Evolutionary conservation across 345 rosid species (phyloP), one percentile per base, ranked within the genome.

Genomic region (Lepidium didymum): DNA sequence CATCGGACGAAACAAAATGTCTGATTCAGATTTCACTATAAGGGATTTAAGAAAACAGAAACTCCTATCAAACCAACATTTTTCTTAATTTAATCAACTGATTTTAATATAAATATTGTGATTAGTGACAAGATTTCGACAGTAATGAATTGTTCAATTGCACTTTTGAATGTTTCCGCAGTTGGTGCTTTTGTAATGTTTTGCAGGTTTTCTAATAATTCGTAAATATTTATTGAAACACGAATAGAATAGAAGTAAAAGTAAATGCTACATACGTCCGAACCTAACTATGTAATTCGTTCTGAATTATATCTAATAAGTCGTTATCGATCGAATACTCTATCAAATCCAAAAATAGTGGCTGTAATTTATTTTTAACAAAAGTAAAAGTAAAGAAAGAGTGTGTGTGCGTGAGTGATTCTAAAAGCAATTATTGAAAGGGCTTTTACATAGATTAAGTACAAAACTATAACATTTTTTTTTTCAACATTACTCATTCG

Each of bases 181-280:
- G 21, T 19, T 19, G 1, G 2, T 19, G 2, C 21, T 19, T 19
- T 19, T 19, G 21, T 19, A 19, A 19, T 19, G 1, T 19, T 19
- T 19, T 19, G 21, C 21, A 19, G 21, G 21, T 19, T 19, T 23
- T 34, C 33, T 56, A 44, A 25, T 13, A 25, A 46, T 56, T 15
- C 62, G 56, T 23, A 42, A 53, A 53, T 14, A 54, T 52, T 23
- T 27, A 7, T 21, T 21, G 23, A 25, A 44, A 25, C 49, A 44
- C 75, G 36, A 72, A 63, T 45, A 5, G 36, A 72, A 63, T 45
- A 5, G 12, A 69, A 45, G 70, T 46, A 43, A 47, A 72, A 19
- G 16, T 56, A 41, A 73, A 64, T 56, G 66, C 46, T 65, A 64
- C 61, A 2, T 73, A 61, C 67, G 47, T 73, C 77, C 77, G 77